phyloP scores from a whole-genome alignment of 2,329 filamentous ascomycete genomes.

The Claviceps africana region DNA sequence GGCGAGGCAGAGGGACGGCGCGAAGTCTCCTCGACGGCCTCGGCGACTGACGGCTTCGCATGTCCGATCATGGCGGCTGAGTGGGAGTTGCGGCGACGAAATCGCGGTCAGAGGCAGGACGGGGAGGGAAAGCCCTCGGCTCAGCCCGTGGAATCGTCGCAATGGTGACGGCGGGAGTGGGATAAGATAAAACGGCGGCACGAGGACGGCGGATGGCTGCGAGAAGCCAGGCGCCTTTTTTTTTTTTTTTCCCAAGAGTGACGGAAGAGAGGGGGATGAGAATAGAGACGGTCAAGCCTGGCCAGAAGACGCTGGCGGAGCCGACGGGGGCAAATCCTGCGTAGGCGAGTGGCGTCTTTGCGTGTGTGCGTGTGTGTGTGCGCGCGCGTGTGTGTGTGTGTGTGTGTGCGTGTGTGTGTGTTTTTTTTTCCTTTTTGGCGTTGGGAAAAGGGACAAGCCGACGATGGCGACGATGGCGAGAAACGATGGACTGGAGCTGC shows the following conservation, averaged over 20 bases:
- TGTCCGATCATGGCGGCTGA: slow-evolving; percentile 15
- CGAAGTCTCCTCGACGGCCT: slow-evolving; percentile 9
- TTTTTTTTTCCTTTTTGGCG: too few relatives aligned
- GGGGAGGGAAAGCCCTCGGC: slow-evolving; percentile 7
- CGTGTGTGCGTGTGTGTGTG: too few relatives aligned
- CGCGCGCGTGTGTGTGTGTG: too few relatives aligned
- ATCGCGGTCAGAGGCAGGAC: not conserved
- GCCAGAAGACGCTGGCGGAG: not conserved
- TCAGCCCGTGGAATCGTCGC: slow-evolving; percentile 4
- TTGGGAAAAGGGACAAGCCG: not conserved
- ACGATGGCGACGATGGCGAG: not conserved
- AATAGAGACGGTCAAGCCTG: not conserved
- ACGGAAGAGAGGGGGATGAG: not conserved
- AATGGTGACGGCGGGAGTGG: slow-evolving; percentile 7
- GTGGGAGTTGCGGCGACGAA: not conserved
- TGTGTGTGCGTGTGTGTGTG: too few relatives aligned
- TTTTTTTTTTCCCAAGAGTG: too few relatives aligned
- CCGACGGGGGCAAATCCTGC: not conserved
- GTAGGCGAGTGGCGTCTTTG: too few relatives aligned
- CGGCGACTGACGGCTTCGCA: slow-evolving; percentile 15
- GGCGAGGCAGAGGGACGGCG: slow-evolving; percentile 8
- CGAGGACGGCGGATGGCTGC: not conserved
- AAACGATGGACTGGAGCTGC: not conserved
- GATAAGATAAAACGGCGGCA: too few relatives aligned
- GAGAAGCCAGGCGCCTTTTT: not conserved